Evolutionary conservation across 2,329 filamentous ascomycete genomes (phyloP).

Genomic region (Botrytis squamosa): DNA sequence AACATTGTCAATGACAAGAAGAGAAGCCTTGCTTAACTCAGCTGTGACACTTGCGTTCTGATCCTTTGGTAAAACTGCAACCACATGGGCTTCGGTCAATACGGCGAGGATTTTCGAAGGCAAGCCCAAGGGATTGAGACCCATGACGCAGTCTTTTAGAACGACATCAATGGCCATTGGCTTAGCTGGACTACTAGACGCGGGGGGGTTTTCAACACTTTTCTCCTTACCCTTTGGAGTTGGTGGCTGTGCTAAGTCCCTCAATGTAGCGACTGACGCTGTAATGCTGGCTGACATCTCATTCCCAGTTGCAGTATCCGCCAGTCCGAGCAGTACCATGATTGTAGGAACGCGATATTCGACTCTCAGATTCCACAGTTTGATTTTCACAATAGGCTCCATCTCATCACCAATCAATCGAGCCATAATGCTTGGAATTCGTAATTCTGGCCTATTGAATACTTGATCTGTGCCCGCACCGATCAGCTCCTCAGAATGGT

Average conservation of each 20-base stretch:
- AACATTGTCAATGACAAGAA: constrained; percentile 80
- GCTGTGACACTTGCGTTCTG: constrained; percentile 62
- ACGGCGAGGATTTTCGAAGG: constrained; percentile 76
- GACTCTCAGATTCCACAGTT: constrained; percentile 77
- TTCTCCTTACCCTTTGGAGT: constrained; percentile 22
- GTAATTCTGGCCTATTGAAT: constrained; percentile 32
- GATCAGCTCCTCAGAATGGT: constrained; percentile 69
- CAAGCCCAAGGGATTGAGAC: constrained; percentile 76
- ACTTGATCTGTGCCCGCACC: constrained; percentile 47
- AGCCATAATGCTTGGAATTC: constrained; percentile 73
- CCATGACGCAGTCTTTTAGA: constrained; percentile 77
- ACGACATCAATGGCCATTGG: constrained; percentile 70
- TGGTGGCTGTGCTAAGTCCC: constrained; percentile 58
- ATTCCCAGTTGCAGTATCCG: constrained; percentile 64
- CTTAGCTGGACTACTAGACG: constrained; percentile 43
- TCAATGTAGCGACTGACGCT: constrained; percentile 75
- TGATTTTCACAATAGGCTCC: constrained; percentile 85
- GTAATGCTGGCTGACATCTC: constrained; percentile 75
- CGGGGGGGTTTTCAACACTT: constrained; percentile 8
- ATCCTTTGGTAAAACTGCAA: constrained; percentile 64
- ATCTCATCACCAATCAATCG: constrained; percentile 92
- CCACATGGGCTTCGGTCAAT: constrained; percentile 72
- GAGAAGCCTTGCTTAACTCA: constrained; percentile 74
- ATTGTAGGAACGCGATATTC: constrained; percentile 87
- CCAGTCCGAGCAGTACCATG: constrained; percentile 73